Evolutionary conservation across 768 basidiomycete species (phyloP), one percentile per base, ranked within the genome.

Genomic region (Rhizopogon vinicolor): DNA sequence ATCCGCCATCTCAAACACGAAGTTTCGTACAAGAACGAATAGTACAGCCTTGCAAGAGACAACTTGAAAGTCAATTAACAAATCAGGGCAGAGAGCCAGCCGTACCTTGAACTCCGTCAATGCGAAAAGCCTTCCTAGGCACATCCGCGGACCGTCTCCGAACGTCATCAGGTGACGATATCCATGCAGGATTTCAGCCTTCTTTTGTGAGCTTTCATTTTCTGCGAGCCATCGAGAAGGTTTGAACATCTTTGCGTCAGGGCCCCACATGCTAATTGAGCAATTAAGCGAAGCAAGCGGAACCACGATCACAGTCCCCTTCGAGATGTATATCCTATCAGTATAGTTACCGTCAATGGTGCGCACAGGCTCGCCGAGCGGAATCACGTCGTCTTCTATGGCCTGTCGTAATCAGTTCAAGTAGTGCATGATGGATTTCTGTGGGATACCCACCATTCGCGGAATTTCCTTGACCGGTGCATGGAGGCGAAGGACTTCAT

Each of bases 91-190:
- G 16, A 49, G 13, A 13, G 3, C 14, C 31, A 33, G 7, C 33
- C 46, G 14, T 7, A 76, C 76, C 72, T 78, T 78, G 57, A 76
- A 65, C 55, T 75, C 71, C 0, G 72, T 67, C 19, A 77, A 52
- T 2, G 77, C 75, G 55, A 79, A 79, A 13, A 62, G 63, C 37
- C 70, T 74, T 14, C 79, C 79, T 10, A 78, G 65, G 56, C 79
- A 81, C n/a, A 65, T 70, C 35, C 77, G 64, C 3, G 75, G 72
- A 1, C 79, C 79, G 53, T 80, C 78, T 2, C 69, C 60, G 56
- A 80, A 80, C 0, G 75, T 76, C 53, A 76, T 65, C 2, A 79
- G 52, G 40, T 79, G 77, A 16, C 67, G 63, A 35, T 73, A 68
- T 1, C 74, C 72, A 39, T 71, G 71, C 41, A 75, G 60, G 31